Evolutionary conservation across 2,329 filamentous ascomycete species (phyloP), one percentile per base, ranked within the genome.

Genomic region (Setomelanomma holmii): DNA sequence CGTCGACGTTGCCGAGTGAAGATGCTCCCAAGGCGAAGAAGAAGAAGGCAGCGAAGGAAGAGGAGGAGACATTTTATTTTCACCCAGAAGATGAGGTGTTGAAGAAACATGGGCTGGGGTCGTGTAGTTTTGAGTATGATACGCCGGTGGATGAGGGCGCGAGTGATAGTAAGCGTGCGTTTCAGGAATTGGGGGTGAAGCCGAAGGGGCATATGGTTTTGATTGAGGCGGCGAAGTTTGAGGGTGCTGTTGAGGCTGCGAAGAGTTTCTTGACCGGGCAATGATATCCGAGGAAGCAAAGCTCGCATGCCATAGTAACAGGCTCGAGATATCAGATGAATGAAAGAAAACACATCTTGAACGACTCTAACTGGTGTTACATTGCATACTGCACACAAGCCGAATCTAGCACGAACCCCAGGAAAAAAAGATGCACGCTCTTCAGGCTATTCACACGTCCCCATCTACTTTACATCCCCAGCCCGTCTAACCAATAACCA

Each of bases 31-130:
- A 67, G 43, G 80, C 76, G 66, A 79, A 78, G 69, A 78, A 76
- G 61, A 72, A 74, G 56, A 76, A 83, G 72, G 53, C 55, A 22
- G 47, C 39, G 45, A 77, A 58, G n/a, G 55, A 30, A 5, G 61
- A 56, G 3, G 60, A 80, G 7, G 84, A 89, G 65, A 80, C 85
- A 27, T 96, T 92, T 76, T 96, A 93, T 76, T 99, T 98, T 80
- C 95, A 99, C 73, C 89, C 92, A 0, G 95, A 99, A 77, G 95
- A 99, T 69, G 95, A 98, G 79, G 84, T 93, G 45, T 78, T 97
- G 66, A 86, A 95, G 60, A 86, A 86, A 69, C 84, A 93, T 76
- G 89, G 91, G 2, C 55, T 86, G 34, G 91, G 86, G 12, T 80
- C 84, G 58, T 89, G 87, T 21, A 85, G 82, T 45, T 96, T 88